Evolutionary conservation across 116 monocot genomes (phyloP).

Genomic region (Cymodocea nodosa): DNA sequence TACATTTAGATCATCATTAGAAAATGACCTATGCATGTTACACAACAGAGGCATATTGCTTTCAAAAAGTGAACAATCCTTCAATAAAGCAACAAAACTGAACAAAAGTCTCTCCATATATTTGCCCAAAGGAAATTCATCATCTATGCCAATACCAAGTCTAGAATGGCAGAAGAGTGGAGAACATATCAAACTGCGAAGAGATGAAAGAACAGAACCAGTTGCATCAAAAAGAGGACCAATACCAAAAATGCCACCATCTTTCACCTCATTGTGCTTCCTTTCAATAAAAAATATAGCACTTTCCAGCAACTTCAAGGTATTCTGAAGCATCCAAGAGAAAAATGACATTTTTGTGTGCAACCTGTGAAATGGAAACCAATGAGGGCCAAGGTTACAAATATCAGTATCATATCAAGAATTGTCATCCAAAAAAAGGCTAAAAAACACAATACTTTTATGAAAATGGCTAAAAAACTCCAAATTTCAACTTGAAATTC

Average conservation of each 20-base stretch:
- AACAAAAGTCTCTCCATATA: conserved; percentile 47
- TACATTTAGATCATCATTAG: conserved; percentile 9
- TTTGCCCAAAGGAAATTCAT: conserved; percentile 10
- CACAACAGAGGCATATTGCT: conserved; percentile 3
- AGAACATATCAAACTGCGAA: conserved; percentile 39
- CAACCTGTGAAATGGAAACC: conserved; percentile 27
- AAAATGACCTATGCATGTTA: conserved; percentile 2
- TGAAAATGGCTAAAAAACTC: no score
- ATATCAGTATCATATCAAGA: no score
- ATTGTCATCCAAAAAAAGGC: no score
- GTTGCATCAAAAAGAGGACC: conserved; percentile 28
- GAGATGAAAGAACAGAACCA: conserved; percentile 28
- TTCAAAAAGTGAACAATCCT: conserved; percentile 12
- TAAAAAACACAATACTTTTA: no score
- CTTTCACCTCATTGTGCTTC: conserved; percentile 32
- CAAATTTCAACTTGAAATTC: no score
- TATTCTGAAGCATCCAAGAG: conserved; percentile 16
- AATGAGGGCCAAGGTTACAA: no score
- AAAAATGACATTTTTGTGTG: conserved; percentile 22
- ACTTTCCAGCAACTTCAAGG: conserved; percentile 29
- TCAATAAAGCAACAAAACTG: conserved; percentile 34
- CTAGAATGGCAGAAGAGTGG: conserved; percentile 35
- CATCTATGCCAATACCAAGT: conserved; percentile 8
- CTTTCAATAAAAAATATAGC: conserved; percentile 34
- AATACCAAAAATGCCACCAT: conserved; percentile 12